Percentiles rank a stretch among this genome's conserved stretches.
These are phyloP conservation scores for Chaetomium strumarium DNA, from an alignment of 2,329 filamentous ascomycete genomes.

Conservation along the genomic window DNA sequence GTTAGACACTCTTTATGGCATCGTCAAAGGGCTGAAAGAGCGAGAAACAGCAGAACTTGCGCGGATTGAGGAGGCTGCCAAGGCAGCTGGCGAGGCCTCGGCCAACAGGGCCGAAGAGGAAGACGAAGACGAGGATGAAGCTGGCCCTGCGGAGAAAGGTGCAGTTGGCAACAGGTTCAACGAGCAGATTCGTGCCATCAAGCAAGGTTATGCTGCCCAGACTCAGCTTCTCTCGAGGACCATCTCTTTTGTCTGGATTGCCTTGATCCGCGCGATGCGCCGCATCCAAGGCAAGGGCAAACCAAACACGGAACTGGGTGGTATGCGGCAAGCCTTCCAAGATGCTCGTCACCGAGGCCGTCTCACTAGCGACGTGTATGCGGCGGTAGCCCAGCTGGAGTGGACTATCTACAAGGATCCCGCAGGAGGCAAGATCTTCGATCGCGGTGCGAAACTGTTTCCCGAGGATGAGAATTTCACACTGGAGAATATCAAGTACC, in stretches of 20 bases:
- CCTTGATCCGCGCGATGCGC: constrained; percentile 86
- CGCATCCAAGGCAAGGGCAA: constrained; percentile 83
- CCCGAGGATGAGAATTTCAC: constrained; percentile 91
- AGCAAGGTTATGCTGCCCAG: constrained; percentile 65
- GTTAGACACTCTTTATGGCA: constrained; percentile 79
- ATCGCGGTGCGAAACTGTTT: constrained; percentile 87
- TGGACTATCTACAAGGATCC: constrained; percentile 94
- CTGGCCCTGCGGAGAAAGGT: constrained; percentile 36
- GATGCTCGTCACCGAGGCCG: constrained; percentile 83
- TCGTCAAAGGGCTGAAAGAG: constrained; percentile 67
- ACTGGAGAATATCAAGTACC: constrained; percentile 90
- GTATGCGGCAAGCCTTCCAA: constrained; percentile 80
- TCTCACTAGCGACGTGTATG: constrained; percentile 90
- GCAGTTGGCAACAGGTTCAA: constrained; percentile 54
- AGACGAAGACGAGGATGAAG: constrained; percentile 47
- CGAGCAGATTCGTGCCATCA: constrained; percentile 55
- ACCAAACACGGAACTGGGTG: constrained; percentile 49
- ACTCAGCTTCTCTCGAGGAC: constrained; percentile 72
- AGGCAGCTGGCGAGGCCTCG: constrained; percentile 23
- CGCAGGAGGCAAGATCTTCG: constrained; percentile 90
- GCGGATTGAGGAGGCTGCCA: constrained; percentile 49
- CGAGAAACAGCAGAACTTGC: constrained; percentile 54
- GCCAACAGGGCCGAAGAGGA: constrained; percentile 26
- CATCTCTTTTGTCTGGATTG: constrained; percentile 92
- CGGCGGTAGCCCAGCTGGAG: constrained; percentile 87